Base-by-base conservation (phyloP, 495 filamentous ascomycete genomes). In the Penicillium egyptiacum region DNA sequence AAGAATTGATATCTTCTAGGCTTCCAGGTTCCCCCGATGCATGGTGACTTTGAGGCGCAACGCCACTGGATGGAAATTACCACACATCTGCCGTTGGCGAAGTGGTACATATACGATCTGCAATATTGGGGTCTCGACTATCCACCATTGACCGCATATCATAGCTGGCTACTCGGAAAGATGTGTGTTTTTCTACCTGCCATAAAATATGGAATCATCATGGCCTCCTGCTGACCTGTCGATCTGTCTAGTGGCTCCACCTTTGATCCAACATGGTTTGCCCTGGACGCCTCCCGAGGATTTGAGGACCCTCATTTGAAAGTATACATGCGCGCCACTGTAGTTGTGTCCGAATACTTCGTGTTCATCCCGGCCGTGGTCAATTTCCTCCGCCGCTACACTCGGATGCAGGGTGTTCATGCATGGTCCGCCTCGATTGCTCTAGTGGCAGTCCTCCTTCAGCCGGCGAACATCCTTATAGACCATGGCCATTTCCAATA, bases 401-500 rank as follows among this genome's bases (percentile, higher is more conserved):
- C 88, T 49, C 84, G 83, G 26, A 79, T 88, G 53, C 83, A 86
- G 57, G 82, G 84, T 44, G 84, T 96, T 55, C 83, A 79, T 58
- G 80, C 79, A 19, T 95, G 90, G 89, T 88, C 88, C 22, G 81
- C 84, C 49, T 89, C 88, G 0, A 86, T 96, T 58, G 92, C 94
- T 1, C 83, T 98, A 9, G 86, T 87, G 20, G 94, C 92, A 0
- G 86, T 98, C 49, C 79, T 98, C 26, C 87, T 98, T 81, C 95
- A 98, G 64, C 94, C 94, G 6, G 87, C 84, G 2, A 91, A 88
- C 6, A 94, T 97, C 52, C 81, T 98, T 12, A 89, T 98, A 63
- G 94, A 98, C 63, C 93, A 98, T 66, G 89, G 90, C n/a, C 94
- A 98, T 73, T 98, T 98, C 70, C 94, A 98, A 74, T 98, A 96